Percentiles rank a stretch among this genome's conserved stretches.
Conservation (phyloP, 768 basidiomycete genomes). For the Collybiopsis luxurians region DNA sequence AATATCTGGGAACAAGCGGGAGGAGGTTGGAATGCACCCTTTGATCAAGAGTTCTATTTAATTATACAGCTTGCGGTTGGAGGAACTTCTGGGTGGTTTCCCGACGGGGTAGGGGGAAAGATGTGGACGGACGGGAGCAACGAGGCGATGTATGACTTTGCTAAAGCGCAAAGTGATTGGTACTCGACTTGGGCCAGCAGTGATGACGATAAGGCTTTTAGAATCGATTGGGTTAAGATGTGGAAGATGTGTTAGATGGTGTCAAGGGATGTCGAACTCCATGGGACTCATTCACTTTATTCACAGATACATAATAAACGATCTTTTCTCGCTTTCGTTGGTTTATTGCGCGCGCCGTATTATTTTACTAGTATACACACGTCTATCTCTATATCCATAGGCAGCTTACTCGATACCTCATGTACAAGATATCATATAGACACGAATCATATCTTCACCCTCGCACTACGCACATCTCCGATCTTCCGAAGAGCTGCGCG, state of each 20-base stretch:
- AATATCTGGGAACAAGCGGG: slow-evolving; percentile 59
- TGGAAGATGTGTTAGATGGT: slow-evolving; percentile 30
- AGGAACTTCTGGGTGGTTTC: slow-evolving; percentile 88
- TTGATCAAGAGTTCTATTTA: slow-evolving; percentile 84
- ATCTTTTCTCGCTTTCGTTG: too few relatives aligned
- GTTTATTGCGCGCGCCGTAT: too few relatives aligned
- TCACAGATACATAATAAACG: too few relatives aligned
- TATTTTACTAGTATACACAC: too few relatives aligned
- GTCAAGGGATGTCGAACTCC: too few relatives aligned
- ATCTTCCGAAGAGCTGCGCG: too few relatives aligned
- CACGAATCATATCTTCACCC: too few relatives aligned
- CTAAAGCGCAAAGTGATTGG: slow-evolving; percentile 60
- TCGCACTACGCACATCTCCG: too few relatives aligned
- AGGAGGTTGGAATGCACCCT: slow-evolving; percentile 67
- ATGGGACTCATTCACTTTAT: too few relatives aligned
- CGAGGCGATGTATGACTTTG: slow-evolving; percentile 72
- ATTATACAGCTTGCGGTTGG: slow-evolving; percentile 75
- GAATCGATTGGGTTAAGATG: slow-evolving; percentile 58
- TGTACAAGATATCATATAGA: too few relatives aligned
- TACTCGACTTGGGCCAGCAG: slow-evolving; percentile 64
- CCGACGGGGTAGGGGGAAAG: slow-evolving; percentile 70
- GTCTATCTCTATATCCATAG: too few relatives aligned
- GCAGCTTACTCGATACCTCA: too few relatives aligned
- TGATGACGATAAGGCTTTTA: slow-evolving; percentile 59
- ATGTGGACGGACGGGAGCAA: slow-evolving; percentile 66